These are phyloP conservation scores for Globisporangium heterothallicum DNA, from an alignment of 352 stramenopile species.

Conservation along the genomic window DNA sequence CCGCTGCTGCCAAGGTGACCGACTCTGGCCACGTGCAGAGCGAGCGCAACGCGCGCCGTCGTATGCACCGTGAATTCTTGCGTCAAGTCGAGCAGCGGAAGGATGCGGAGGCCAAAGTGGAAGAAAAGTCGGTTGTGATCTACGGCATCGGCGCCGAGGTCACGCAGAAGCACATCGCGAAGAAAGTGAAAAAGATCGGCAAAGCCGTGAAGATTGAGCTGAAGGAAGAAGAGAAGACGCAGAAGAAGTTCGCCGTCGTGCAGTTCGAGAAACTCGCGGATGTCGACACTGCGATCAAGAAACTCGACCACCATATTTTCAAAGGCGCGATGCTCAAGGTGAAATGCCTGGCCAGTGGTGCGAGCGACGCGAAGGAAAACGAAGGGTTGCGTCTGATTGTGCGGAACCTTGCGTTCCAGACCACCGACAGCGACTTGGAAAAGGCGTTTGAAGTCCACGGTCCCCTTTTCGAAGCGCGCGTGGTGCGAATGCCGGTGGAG, in stretches of 20 bases:
- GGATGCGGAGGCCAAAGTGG: conserved; percentile 33
- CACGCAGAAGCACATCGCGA: conserved; percentile 74
- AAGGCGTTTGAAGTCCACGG: conserved; percentile 66
- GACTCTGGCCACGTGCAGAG: conserved; percentile 46
- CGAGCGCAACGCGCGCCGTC: conserved; percentile 72
- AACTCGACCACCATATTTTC: conserved; percentile 82
- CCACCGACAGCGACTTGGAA: conserved; percentile 62
- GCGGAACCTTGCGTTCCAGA: conserved; percentile 80
- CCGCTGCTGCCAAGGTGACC: conserved; percentile 12
- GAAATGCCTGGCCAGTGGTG: conserved; percentile 26
- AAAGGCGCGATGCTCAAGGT: conserved; percentile 73
- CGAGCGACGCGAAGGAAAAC: conserved; percentile 27
- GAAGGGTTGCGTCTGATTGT: conserved; percentile 77
- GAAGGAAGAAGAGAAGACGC: conserved; percentile 49
- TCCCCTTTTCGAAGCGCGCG: conserved; percentile 56
- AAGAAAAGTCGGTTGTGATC: conserved; percentile 72
- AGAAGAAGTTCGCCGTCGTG: conserved; percentile 60
- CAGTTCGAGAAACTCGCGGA: conserved; percentile 53
- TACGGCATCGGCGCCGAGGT: conserved; percentile 66
- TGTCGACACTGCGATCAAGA: conserved; percentile 45
- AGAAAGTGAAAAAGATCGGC: conserved; percentile 75
- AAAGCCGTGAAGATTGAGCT: conserved; percentile 48
- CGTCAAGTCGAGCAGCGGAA: conserved; percentile 65
- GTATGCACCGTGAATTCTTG: conserved; percentile 71
- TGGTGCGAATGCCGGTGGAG: conserved; percentile 74